Base-by-base conservation (phyloP, 768 basidiomycete genomes). In the Gloeophyllum trabeum region DNA sequence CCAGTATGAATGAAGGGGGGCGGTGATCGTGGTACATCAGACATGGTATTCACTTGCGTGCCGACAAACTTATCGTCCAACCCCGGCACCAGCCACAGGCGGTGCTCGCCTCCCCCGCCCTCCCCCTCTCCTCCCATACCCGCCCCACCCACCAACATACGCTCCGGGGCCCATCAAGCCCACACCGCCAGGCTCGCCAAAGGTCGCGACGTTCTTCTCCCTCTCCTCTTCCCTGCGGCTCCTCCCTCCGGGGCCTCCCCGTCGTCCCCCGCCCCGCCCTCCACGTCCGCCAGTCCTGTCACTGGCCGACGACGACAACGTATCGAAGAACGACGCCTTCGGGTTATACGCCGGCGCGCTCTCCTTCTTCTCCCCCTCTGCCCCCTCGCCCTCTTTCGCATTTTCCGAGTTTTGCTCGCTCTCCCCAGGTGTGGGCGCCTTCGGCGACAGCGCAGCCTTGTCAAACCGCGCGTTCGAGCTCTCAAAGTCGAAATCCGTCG, bases 151-250 rank as follows among this genome's bases (percentile, higher is more conserved):
- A 38, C 76, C 72, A n/a, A 83, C 79, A 59, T 85, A 84, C 7
- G 77, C 79, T 28, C 81, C 81, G 21, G 83, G 83, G 0, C 84
- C 84, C 67, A 86, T 70, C 40, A 85, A 56, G 4, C 85, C 83
- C 14, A 83, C 73, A 38, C 81, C 81, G 7, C 85, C 85, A 5
- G 86, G 77, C 56, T 90, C 87, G 2, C 87, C 88, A 67, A 91
- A 91, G 5, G 87, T 90, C 23, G 82, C 81, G 6, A 90, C 76
- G 51, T 90, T 90, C 59, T 73, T 76, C 59, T 87, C 84, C 46
- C 87, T 61, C 55, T 90, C 87, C 51, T 89, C 88, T 50, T 90
- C 86, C 35, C 87, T 62, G 50, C 86, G 69, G 50, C 76, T 84
- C 41, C 80, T 65, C 1, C 79, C 85, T 0, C 61, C 69, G 4